Evolutionary conservation across 2,329 filamentous ascomycete species (phyloP), one percentile per base, ranked within the genome.

Genomic region (Rhytidhysteron rufulum): DNA sequence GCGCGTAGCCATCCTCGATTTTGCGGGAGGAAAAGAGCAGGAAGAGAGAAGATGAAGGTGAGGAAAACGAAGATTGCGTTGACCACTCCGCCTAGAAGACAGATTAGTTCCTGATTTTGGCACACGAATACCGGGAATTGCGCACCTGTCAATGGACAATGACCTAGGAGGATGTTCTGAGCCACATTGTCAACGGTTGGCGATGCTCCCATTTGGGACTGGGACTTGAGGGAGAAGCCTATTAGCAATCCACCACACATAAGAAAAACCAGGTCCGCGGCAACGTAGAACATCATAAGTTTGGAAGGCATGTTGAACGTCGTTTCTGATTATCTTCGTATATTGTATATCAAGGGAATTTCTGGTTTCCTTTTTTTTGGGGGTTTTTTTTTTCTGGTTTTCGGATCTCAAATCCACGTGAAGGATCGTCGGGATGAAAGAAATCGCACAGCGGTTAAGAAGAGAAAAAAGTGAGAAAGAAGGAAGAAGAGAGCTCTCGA

Each of bases 41-140:
- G 85, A 13, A 93, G 66, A 5, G 84, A 85, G 45, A 82, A 60
- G 40, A 83, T 54, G 64, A 88, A 88, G 18, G 83, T 81, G 53
- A 80, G 57, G 63, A 91, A 81, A 60, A 89, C 78, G 56, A 90
- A 71, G 54, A 82, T 73, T 45, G 82, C 78, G 63, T 90, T 90
- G 57, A 75, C 81, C 48, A 90, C 80, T 43, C 82, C 84, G 38
- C 82, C 85, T 78, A 47, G 37, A 29, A 33, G 34, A 39, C n/a
- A n/a, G 22, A 17, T 16, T 31, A 37, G 17, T 34, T 54, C 53
- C 35, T 33, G 33, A n/a, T 5, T 39, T 32, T 38, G 53, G 51
- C 52, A 54, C 5, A 18, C 17, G 18, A 9, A 13, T 31, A 16
- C 29, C 38, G 20, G 31, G 33, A 22, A 32, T 11, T 51, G 59